Evolutionary conservation across 208 protist genomes (phyloP), one percentile per base, ranked within the genome.

Genomic region (Trypanosoma congolense): DNA sequence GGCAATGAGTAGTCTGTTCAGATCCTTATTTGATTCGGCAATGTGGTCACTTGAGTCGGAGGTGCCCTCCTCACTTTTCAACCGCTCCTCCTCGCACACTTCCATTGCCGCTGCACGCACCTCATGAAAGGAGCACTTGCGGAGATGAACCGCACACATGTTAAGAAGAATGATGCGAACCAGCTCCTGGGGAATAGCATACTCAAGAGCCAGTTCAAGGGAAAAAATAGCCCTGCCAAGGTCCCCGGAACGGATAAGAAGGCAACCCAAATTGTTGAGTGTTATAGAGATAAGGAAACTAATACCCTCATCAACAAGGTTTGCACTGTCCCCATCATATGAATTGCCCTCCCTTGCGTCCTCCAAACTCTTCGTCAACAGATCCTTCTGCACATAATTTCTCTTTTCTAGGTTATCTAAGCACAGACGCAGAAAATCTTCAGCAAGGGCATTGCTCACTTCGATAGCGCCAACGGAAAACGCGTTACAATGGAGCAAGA

Each of bases 241-340:
- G n/a, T 61, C 41, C 29, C 53, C 55, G 26, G 47, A 61, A 38
- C 48, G 54, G 24, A 69, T 12, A 25, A 69, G 24, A 24, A 85
- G 41, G 30, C 78, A 83, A 1, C 67, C 68, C 68, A 69, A 80
- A 42, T 90, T 90, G 43, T 73, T 70, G 16, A 86, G 46, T 4
- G 75, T 84, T 33, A 90, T 19, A 47, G 65, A 43, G 8, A 86
- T 44, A 14, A 76, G 70, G 14, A 65, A 59, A 9, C 66, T 42
- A 3, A 77, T 53, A 16, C 50, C 68, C 22, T 55, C 62, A 30
- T 78, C 57, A 1, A 41, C 19, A 29, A 51, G 54, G 12, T 33
- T 33, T n/a, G 28, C 12, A 21, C 16, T 24, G 26, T 26, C 14
- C 12, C 25, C 44, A 48, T 25, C 25, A 31, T 9, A 25, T 16